phyloP scores from a whole-genome alignment of 441 rosid species.

The Euphorbia celastroides region DNA sequence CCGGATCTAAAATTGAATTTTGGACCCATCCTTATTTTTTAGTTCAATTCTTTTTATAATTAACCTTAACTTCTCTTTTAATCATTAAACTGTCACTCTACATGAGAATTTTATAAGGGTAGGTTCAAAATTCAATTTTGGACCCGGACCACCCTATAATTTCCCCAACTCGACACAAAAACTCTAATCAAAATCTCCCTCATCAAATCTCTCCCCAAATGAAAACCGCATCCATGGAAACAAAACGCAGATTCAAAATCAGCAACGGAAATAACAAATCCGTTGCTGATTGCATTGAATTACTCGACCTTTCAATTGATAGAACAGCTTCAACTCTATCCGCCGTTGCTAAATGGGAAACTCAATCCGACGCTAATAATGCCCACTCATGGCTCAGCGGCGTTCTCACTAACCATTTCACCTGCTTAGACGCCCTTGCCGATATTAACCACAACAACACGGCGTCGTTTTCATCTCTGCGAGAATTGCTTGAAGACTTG shows the following conservation, averaged over 20 bases:
- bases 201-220: constrained; percentile 12
- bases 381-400: constrained; percentile 14
- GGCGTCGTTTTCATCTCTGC: neutral
- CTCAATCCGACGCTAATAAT: neutral
- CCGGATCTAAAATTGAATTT: too few relatives aligned
- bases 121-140: too few relatives aligned
- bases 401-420: constrained; percentile 16
- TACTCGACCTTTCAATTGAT: constrained; percentile 13
- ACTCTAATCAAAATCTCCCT: neutral
- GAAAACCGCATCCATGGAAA: neutral
- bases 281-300: constrained; percentile 15
- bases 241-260: neutral
- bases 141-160: too few relatives aligned
- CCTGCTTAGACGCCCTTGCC: constrained; percentile 11
- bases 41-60: too few relatives aligned
- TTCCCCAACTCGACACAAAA: neutral
- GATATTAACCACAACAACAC: too few relatives aligned
- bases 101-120: too few relatives aligned
- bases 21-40: too few relatives aligned
- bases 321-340: neutral
- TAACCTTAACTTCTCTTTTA: too few relatives aligned
- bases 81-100: too few relatives aligned
- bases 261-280: neutral
- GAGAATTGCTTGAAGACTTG: constrained; percentile 2
- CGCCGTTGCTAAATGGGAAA: constrained; percentile 1